Evolutionary conservation across 2,329 filamentous ascomycete genomes (phyloP).

Genomic region (Colletotrichum agaves): DNA sequence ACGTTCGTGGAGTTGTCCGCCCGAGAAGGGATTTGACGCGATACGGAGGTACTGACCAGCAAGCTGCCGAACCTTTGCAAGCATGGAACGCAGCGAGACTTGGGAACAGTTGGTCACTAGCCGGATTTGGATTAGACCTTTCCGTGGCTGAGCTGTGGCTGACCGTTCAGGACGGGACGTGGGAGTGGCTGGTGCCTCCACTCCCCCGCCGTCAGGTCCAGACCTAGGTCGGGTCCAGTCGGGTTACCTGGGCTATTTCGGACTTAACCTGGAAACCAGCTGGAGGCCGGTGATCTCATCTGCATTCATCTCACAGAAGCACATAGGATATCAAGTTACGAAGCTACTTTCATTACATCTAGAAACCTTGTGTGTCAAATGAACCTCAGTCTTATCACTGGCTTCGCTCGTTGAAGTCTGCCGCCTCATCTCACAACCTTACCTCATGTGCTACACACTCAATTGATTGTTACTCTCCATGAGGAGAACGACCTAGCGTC

Average conservation of each 20-base stretch:
- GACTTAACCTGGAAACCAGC: neutral
- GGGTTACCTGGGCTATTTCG: no score
- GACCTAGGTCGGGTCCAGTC: no score
- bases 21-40: constrained; percentile 37
- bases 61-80: constrained; percentile 21
- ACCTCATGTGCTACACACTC: no score
- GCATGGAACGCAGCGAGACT: neutral
- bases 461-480: no score
- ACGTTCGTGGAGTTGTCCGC: constrained; percentile 10
- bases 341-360: neutral
- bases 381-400: no score
- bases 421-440: neutral
- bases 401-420: no score
- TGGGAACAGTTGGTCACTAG: constrained; percentile 24
- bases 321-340: no score
- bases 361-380: no score
- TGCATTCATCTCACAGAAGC: no score
- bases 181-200: neutral
- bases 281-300: no score
- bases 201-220: no score
- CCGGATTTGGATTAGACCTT: neutral
- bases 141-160: neutral
- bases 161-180: rapidly evolving
- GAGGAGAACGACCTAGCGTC: no score
- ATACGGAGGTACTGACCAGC: constrained; percentile 17